Conservation (phyloP, 768 basidiomycete genomes). For the Trametes gibbosa region DNA sequence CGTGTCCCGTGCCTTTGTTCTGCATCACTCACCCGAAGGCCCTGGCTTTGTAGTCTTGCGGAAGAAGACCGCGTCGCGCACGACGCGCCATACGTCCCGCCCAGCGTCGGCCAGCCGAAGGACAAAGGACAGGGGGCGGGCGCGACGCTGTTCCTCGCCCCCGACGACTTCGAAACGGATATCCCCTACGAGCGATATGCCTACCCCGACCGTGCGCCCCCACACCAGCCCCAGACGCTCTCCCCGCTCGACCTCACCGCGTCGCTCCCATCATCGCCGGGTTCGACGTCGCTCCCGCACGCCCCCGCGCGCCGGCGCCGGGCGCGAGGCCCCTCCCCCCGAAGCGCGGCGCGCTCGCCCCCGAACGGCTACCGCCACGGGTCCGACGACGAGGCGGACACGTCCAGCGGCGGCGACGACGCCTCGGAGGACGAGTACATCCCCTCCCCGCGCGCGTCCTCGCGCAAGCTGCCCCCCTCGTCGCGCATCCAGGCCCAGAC, state of each 20-base stretch:
- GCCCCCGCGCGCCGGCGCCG: background rate
- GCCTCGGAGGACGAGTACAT: slow-evolving; percentile 45
- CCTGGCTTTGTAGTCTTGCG: background rate
- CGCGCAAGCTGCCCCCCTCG: slow-evolving; percentile 9
- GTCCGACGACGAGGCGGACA: slow-evolving; percentile 5
- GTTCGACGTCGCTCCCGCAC: background rate
- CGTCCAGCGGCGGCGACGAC: slow-evolving; percentile 34
- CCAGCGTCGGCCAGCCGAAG: background rate
- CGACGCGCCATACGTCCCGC: slow-evolving; percentile 13
- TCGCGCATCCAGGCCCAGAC: background rate
- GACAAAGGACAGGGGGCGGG: background rate
- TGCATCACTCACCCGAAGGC: slow-evolving; percentile 1
- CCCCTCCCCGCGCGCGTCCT: slow-evolving; percentile 32
- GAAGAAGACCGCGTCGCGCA: background rate
- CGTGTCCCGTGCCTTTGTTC: background rate
- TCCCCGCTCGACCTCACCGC: slow-evolving; percentile 8
- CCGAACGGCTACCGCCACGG: background rate
- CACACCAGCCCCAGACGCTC: background rate
- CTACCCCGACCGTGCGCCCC: slow-evolving; percentile 1
- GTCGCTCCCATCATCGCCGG: background rate
- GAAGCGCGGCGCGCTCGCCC: background rate
- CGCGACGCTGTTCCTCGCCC: background rate
- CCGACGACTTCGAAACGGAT: background rate
- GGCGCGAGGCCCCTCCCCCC: background rate
- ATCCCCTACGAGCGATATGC: slow-evolving; percentile 1